These are phyloP conservation scores for Yamadazyma triangularis DNA, from an alignment of 1,139 yeast species.

Conservation along the genomic window DNA sequence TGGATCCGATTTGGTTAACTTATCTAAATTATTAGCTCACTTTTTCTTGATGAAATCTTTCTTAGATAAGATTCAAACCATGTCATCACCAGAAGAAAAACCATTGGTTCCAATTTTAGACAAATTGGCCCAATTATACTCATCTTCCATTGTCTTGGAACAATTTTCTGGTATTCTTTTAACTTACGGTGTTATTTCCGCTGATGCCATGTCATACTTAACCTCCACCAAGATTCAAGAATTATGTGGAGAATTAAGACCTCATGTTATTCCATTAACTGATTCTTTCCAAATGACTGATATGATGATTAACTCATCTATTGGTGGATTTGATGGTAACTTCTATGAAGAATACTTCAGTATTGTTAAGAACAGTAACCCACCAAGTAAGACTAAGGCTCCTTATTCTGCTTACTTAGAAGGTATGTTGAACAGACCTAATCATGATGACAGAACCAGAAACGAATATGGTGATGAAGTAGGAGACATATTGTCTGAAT, in stretches of 20 bases:
- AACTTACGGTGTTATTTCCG: slow-evolving; percentile 29
- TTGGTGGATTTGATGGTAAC: slow-evolving; percentile 44
- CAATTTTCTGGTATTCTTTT: slow-evolving; percentile 38
- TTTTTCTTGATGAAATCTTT: slow-evolving; percentile 32
- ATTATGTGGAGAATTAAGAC: slow-evolving; percentile 37
- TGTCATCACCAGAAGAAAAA: slow-evolving; percentile 19
- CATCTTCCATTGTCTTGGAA: slow-evolving; percentile 29
- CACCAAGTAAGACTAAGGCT: slow-evolving; percentile 34
- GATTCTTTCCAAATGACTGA: slow-evolving; percentile 48
- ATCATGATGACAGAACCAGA: slow-evolving; percentile 37
- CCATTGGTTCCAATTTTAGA: slow-evolving; percentile 23
- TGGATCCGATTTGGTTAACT: slow-evolving; percentile 53
- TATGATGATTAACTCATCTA: slow-evolving; percentile 38
- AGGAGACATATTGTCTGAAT: slow-evolving; percentile 22
- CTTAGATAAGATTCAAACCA: slow-evolving; percentile 21
- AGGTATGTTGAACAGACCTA: slow-evolving; percentile 35
- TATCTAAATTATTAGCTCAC: slow-evolving; percentile 53
- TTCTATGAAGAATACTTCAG: slow-evolving; percentile 44
- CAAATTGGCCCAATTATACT: slow-evolving; percentile 25
- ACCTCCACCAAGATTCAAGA: slow-evolving; percentile 29
- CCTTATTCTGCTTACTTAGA: slow-evolving; percentile 35
- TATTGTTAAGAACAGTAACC: slow-evolving; percentile 33
- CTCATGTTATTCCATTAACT: slow-evolving; percentile 41
- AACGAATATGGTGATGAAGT: slow-evolving; percentile 35
- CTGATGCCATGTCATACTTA: slow-evolving; percentile 31